Conservation (phyloP, 768 basidiomycete genomes). For the Lactarius hatsudake region DNA sequence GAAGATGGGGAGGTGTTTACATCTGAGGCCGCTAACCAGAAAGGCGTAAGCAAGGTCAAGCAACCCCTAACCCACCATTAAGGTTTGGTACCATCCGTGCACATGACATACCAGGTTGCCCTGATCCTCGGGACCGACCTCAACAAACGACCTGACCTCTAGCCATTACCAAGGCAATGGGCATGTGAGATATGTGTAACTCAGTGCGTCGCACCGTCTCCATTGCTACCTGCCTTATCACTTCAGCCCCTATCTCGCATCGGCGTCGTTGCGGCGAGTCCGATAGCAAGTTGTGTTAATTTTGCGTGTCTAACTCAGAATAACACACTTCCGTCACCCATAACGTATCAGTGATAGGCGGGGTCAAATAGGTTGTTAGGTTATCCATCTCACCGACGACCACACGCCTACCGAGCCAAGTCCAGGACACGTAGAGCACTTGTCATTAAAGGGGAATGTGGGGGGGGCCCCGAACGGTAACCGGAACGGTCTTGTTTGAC, state of each 20-base stretch:
- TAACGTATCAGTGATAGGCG: background rate
- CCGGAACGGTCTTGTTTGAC: background rate
- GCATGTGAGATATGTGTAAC: background rate
- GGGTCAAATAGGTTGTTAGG: background rate
- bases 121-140: no score
- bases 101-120: no score
- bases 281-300: background rate
- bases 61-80: background rate
- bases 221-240: background rate
- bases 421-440: background rate
- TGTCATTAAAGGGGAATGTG: background rate
- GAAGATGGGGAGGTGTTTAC: conserved; percentile 1
- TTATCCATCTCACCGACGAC: no score
- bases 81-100: background rate
- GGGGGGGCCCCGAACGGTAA: background rate
- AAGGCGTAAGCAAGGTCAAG: no score
- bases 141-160: background rate
- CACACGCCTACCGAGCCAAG: no score
- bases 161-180: conserved; percentile 14
- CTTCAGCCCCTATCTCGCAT: background rate
- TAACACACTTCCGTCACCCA: background rate
- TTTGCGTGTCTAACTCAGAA: background rate
- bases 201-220: background rate
- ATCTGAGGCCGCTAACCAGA: no score
- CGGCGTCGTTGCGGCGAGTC: background rate